Evolutionary conservation across 257 asterid species (phyloP).

Genomic region (Solanum dulcamara): DNA sequence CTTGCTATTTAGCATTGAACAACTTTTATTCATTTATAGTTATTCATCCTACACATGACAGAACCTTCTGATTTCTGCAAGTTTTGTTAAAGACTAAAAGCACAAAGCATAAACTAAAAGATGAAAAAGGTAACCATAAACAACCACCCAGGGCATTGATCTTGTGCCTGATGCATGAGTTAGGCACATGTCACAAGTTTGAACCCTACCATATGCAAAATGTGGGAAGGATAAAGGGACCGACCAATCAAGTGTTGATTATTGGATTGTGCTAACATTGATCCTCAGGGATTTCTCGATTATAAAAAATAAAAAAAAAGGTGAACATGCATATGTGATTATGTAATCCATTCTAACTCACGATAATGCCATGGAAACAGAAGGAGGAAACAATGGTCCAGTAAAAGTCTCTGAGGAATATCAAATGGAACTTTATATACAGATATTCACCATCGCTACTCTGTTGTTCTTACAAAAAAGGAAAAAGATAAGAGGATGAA

Average conservation of each 20-base stretch:
- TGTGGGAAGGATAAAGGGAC: background rate
- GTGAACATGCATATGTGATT: too few species aligned
- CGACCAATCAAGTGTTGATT: background rate
- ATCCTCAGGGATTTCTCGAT: background rate
- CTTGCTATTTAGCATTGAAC: background rate
- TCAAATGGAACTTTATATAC: background rate
- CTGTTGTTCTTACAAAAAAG: background rate
- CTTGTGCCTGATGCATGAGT: background rate
- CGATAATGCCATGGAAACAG: background rate
- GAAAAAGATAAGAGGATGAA: too few species aligned
- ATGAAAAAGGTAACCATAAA: background rate
- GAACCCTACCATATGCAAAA: background rate
- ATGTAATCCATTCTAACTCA: background rate
- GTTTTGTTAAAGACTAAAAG: background rate
- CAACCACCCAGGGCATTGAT: background rate
- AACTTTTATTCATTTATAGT: background rate
- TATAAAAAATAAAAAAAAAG: background rate
- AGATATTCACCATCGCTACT: background rate
- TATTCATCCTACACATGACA: background rate
- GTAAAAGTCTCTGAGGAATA: background rate
- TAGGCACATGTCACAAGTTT: background rate
- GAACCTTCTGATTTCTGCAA: background rate
- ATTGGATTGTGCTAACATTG: background rate
- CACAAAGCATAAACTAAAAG: background rate
- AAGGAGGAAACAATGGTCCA: background rate